Base-by-base conservation (phyloP, 1,284 basidiomycete genomes). In the Pholiota adiposa region DNA sequence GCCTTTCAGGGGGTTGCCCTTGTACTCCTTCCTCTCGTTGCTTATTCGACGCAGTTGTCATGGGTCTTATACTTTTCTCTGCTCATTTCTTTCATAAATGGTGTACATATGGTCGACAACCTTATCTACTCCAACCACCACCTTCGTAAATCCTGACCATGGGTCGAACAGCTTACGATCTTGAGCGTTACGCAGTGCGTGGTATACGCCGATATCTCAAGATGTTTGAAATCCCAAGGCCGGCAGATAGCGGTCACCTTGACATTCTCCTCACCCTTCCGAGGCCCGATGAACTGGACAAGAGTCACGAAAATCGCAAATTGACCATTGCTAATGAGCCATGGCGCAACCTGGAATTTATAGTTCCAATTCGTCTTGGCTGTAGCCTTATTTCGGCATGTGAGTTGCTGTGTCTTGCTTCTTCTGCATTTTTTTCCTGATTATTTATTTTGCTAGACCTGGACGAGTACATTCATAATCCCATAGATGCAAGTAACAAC, bases 151-250 rank as follows among this genome's bases (percentile, higher is more conserved):
- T 11, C 19, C 12, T 40, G 34, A 34, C 48, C 36, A 68, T 66
- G 65, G 63, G 62, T 31, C 58, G 65, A 23, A 58, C 67, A 19
- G 62, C 65, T 16, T 61, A 68, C 23, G 65, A 68, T 50, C 63
- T 67, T 44, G 62, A 64, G 12, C 31, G 52, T 14, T 59, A 65
- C 31, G 63, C 51, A 12, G 29, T 54, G 31, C 53, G 34, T 9
- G 54, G 29, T 29, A 19, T 58, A 38, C 49, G 49, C 18, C 48
- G 36, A 33, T 52, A 58, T 50, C 38, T 58, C 18, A 63, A 54
- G 34, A 59, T 38, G 34, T 68, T 63, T 25, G 63, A 56, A 19
- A 61, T 67, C 3, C 67, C 67, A 9, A 51, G 49, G 27, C 67
- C 65, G 4, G 49, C 56, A n/a, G 50, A 59, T 14, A 54, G 58